Percentiles rank a stretch among this genome's conserved stretches.
These are phyloP conservation scores for Phytopythium chamaehyphon DNA, from an alignment of 352 stramenopile genomes.

Conservation along the genomic window DNA sequence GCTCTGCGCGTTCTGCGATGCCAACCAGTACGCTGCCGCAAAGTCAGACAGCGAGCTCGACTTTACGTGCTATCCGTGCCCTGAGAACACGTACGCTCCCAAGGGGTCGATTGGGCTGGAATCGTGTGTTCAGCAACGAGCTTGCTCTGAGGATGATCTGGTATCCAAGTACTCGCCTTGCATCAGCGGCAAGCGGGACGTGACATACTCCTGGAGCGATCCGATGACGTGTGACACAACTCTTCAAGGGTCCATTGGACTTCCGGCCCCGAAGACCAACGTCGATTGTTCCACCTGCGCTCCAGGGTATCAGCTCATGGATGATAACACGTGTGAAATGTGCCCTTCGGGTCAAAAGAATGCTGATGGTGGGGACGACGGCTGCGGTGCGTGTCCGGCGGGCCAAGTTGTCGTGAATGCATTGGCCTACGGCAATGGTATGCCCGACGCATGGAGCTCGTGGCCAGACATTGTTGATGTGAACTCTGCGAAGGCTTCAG, in stretches of 20 bases:
- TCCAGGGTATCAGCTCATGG: conserved; percentile 36
- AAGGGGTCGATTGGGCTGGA: conserved; percentile 72
- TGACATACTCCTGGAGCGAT: conserved; percentile 61
- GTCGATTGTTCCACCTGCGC: conserved; percentile 51
- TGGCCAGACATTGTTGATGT: conserved; percentile 61
- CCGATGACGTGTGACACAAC: conserved; percentile 57
- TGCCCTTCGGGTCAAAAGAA: conserved; percentile 36
- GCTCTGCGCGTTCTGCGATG: conserved; percentile 75
- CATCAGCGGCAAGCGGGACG: conserved; percentile 44
- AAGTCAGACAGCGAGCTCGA: conserved; percentile 71
- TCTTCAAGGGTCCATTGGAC: conserved; percentile 33
- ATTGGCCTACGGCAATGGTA: conserved; percentile 44
- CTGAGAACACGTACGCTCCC: conserved; percentile 48
- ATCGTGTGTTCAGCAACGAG: conserved; percentile 55
- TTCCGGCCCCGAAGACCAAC: conserved; percentile 31
- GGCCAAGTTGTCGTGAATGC: conserved; percentile 53
- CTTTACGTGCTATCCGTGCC: conserved; percentile 73
- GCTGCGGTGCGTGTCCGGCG: conserved; percentile 33
- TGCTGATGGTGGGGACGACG: conserved; percentile 13
- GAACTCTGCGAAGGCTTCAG: conserved; percentile 24
- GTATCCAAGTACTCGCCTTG: conserved; percentile 59
- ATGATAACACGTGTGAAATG: conserved; percentile 36
- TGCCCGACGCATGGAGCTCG: conserved; percentile 44
- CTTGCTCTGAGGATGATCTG: conserved; percentile 62
- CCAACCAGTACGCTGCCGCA: conserved; percentile 68